Evolutionary conservation across 345 rosid genomes (phyloP).

Genomic region (Aquilaria malaccensis): DNA sequence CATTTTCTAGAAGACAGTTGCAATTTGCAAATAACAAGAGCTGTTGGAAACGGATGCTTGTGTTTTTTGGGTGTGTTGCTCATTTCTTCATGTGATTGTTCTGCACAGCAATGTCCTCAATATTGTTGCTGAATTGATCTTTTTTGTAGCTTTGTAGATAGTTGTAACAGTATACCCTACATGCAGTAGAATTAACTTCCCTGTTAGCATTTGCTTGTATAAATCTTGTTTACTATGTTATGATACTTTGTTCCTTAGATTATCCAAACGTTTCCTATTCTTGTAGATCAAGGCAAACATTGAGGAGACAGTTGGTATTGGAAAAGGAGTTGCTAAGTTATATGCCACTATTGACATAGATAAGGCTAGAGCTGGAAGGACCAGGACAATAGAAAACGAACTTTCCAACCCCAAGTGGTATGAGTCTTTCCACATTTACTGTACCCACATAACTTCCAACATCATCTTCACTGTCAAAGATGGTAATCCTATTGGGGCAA

Average conservation of each 20-base stretch:
- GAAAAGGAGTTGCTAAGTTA: conserved; percentile 65
- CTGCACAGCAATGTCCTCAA: no score
- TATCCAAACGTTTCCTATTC: conserved; percentile 13
- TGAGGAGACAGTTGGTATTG: conserved; percentile 73
- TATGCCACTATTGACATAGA: conserved; percentile 88
- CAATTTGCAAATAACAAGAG: no score
- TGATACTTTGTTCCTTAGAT: background rate
- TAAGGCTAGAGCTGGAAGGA: conserved; percentile 92
- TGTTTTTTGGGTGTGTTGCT: no score
- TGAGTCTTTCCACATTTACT: conserved; percentile 90
- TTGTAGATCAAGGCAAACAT: conserved; percentile 68
- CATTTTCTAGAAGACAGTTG: no score
- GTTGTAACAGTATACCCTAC: no score
- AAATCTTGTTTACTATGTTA: no score
- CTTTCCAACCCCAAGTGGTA: conserved; percentile 62
- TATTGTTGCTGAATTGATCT: no score
- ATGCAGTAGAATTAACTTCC: no score
- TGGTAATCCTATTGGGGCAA: conserved; percentile 83
- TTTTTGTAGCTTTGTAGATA: no score
- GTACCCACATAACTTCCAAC: conserved; percentile 80
- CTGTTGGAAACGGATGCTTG: no score
- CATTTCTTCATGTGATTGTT: no score
- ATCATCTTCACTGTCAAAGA: conserved; percentile 89
- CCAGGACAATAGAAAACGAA: conserved; percentile 59
- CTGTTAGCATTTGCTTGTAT: no score